Base-by-base conservation (phyloP, 2,329 filamentous ascomycete species). In the Ceratocystis diversiconidia region DNA sequence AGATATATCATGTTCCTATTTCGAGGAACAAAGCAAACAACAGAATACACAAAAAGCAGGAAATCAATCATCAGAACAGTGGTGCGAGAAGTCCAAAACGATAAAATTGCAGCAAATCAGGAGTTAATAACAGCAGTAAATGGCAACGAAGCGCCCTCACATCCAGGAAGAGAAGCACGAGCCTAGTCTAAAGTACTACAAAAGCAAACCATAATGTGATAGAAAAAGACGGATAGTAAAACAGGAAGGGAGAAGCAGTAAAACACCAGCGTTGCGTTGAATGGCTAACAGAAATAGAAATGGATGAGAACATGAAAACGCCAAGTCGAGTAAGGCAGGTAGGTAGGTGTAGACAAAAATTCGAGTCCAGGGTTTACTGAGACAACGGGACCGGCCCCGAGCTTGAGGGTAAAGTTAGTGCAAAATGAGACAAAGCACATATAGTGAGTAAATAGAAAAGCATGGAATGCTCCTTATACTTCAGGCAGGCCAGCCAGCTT, bases 401-500 rank as follows among this genome's bases (percentile, higher is more conserved):
- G 22, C 52, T 57, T 28, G 52, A 57, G 48, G 62, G 44, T 61
- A 25, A 61, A 6, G 62, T 66, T 69, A 52, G 66, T 62, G 43
- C 61, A 55, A 65, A 61, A 64, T 65, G 60, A 52, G 72, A 69
- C 72, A 74, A 65, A 72, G 48, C 55, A 70, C 68, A 10, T 64
- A 65, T 36, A 71, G 10, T 52, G 69, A 44, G 73, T 71, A 43
- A 32, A 57, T 30, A 60, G 43, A 25, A 64, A 52, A 12, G 12
- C 50, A 12, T 4, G 32, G 17, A 10, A 7, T 55, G 73, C 68
- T 63, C n/a, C 43, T 59, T 62, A 69, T 50, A 72, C 70, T 59
- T 75, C 70, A 46, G 76, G 75, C 50, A 79, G 68, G 22, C 76
- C 79, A 69, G 78, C 77, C 63, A 84, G 68, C 69, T 78, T 79